These are phyloP conservation scores for Porogramme epimiltina DNA, from an alignment of 1,284 basidiomycete species.

Conservation along the genomic window DNA sequence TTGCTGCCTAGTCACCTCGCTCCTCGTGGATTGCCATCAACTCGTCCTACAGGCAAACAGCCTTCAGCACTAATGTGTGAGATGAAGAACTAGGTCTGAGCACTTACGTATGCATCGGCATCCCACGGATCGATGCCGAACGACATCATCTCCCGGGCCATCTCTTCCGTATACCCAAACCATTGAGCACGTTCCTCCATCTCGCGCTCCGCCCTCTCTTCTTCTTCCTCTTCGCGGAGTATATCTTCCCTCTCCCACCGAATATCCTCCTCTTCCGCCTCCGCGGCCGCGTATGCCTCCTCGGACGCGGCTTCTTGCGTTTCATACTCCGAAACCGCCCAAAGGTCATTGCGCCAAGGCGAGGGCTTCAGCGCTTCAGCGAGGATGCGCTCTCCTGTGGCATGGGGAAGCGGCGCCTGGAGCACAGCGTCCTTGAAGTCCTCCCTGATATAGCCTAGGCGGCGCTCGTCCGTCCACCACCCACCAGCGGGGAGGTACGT, in stretches of 20 bases:
- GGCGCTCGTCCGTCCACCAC: constrained; percentile 1
- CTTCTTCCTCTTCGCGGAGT: not conserved
- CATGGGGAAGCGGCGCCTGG: not conserved
- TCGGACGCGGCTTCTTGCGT: too few species aligned
- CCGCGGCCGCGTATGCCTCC: too few species aligned
- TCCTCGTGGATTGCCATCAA: too few species aligned
- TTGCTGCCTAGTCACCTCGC: too few species aligned
- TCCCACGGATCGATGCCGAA: constrained; percentile 49
- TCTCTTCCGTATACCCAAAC: constrained; percentile 38
- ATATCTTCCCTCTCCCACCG: too few species aligned
- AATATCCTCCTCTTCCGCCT: too few species aligned
- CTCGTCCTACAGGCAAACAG: too few species aligned
- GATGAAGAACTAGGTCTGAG: not conserved
- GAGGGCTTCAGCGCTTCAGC: constrained; percentile 9
- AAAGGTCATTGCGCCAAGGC: constrained; percentile 8
- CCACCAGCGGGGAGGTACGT: constrained; percentile 29
- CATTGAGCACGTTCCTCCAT: constrained; percentile 11
- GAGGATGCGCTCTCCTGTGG: constrained; percentile 2
- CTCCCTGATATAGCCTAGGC: constrained; percentile 1
- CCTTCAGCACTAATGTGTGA: too few species aligned
- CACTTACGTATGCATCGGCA: constrained; percentile 41
- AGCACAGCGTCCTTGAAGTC: not conserved
- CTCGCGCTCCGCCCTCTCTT: not conserved
- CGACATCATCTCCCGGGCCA: constrained; percentile 36
- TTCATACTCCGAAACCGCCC: not conserved